A percentile compares a stretch with the other conserved stretches of the same genome.
Evolutionary conservation across 805 yeast genomes (phyloP).

Genomic region (Kazachstania taianensis): DNA sequence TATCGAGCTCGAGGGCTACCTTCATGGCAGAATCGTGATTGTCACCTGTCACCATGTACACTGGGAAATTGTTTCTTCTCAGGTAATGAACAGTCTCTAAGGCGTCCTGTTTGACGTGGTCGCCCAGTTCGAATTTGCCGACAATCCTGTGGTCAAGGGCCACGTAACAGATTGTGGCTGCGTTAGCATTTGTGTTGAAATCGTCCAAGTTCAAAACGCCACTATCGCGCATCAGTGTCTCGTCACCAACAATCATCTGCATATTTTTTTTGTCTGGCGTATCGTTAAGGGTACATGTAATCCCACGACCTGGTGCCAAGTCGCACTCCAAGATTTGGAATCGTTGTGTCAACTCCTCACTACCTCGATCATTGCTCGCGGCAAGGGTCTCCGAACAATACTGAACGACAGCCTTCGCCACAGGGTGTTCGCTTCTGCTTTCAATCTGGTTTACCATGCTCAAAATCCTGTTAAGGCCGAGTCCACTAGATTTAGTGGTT

Average conservation of each 20-base stretch:
- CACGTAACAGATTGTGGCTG: slow-evolving; percentile 44
- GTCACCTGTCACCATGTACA: slow-evolving; percentile 92
- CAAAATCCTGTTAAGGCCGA: background rate
- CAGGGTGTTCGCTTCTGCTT: slow-evolving; percentile 73
- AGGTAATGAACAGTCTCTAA: slow-evolving; percentile 48
- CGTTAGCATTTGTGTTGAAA: slow-evolving; percentile 20
- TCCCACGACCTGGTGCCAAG: slow-evolving; percentile 32
- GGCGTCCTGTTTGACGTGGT: slow-evolving; percentile 59
- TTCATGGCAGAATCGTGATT: slow-evolving; percentile 47
- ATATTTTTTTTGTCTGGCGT: slow-evolving; percentile 12
- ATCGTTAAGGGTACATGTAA: slow-evolving; percentile 9
- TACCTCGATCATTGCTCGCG: background rate
- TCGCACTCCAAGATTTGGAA: slow-evolving; percentile 18
- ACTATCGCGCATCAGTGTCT: background rate
- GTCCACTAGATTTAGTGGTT: slow-evolving; percentile 23
- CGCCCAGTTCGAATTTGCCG: slow-evolving; percentile 62
- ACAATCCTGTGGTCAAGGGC: slow-evolving; percentile 45
- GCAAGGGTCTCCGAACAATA: slow-evolving; percentile 19
- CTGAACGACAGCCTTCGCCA: slow-evolving; percentile 58
- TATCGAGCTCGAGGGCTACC: slow-evolving; percentile 60
- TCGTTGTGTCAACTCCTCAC: background rate
- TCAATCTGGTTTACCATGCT: slow-evolving; percentile 38
- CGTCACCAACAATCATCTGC: slow-evolving; percentile 42
- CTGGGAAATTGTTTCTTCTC: slow-evolving; percentile 40
- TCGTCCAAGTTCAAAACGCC: background rate